These are phyloP conservation scores for Scutellaria galericulata DNA, from an alignment of 257 asterid genomes.

Conservation along the genomic window DNA sequence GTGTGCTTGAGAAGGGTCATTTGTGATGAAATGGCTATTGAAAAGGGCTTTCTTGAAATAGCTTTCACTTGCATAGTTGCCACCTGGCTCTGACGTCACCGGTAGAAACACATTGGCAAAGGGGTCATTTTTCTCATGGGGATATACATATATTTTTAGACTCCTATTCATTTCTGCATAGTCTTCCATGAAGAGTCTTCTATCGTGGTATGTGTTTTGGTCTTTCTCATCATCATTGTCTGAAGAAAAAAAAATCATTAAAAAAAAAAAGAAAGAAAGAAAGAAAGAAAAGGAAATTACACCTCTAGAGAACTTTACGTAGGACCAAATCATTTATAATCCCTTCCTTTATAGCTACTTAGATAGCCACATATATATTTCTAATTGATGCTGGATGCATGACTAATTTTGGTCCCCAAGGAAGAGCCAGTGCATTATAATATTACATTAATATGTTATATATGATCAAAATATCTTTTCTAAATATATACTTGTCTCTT, in stretches of 20 bases:
- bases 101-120: constrained; percentile 74
- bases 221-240: background rate
- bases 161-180: constrained; percentile 70
- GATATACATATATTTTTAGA: constrained; percentile 72
- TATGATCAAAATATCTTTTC: background rate
- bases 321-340: too few relatives aligned
- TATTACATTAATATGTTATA: too few relatives aligned
- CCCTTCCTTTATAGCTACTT: background rate
- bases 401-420: background rate
- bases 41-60: constrained; percentile 77
- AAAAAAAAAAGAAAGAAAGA: too few relatives aligned
- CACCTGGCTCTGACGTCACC: constrained; percentile 48
- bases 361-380: background rate
- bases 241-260: background rate
- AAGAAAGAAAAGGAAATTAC: too few relatives aligned
- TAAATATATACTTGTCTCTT: background rate
- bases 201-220: constrained; percentile 58
- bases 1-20: constrained; percentile 69
- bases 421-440: constrained; percentile 5
- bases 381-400: background rate
- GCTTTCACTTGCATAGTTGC: constrained; percentile 95
- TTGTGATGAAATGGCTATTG: constrained; percentile 70
- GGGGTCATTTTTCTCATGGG: constrained; percentile 57
- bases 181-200: constrained; percentile 50
- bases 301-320: too few relatives aligned